phyloP scores from a whole-genome alignment of 495 filamentous ascomycete genomes.

The Penicillium subrubescens region DNA sequence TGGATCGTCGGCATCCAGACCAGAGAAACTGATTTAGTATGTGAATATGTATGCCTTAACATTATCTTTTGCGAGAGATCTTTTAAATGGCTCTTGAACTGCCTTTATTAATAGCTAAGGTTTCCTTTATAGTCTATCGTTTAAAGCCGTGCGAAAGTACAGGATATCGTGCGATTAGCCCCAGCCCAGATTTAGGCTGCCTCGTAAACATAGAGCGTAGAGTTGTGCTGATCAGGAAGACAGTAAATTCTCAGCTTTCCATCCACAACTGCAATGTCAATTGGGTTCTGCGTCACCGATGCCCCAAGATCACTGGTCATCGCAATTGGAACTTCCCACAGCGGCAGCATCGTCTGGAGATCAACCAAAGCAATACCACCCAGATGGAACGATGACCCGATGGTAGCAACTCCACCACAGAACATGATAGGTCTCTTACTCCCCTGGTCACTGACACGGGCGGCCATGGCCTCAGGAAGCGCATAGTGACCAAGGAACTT shows the following conservation, averaged over 20 bases:
- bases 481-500: slow-evolving; percentile 39
- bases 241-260: slow-evolving; percentile 38
- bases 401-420: slow-evolving; percentile 37
- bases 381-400: slow-evolving; percentile 21
- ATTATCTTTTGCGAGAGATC: no score
- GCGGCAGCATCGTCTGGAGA: slow-evolving; percentile 31
- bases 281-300: slow-evolving; percentile 37
- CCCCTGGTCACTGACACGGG: background rate
- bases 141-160: no score
- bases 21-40: no score
- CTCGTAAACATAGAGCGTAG: slow-evolving; percentile 41
- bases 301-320: slow-evolving; percentile 31
- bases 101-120: no score
- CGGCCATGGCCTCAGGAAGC: slow-evolving; percentile 10
- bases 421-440: slow-evolving; percentile 32
- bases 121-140: no score
- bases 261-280: slow-evolving; percentile 37
- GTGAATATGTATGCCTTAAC: no score
- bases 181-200: slow-evolving; percentile 11
- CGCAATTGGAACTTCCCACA: slow-evolving; percentile 38
- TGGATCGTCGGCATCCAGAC: no score
- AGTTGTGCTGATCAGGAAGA: slow-evolving; percentile 38
- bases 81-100: no score
- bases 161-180: no score
- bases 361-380: slow-evolving; percentile 42